These are phyloP conservation scores for Coprinellus aureogranulatus DNA, from an alignment of 768 basidiomycete genomes.

Conservation along the genomic window DNA sequence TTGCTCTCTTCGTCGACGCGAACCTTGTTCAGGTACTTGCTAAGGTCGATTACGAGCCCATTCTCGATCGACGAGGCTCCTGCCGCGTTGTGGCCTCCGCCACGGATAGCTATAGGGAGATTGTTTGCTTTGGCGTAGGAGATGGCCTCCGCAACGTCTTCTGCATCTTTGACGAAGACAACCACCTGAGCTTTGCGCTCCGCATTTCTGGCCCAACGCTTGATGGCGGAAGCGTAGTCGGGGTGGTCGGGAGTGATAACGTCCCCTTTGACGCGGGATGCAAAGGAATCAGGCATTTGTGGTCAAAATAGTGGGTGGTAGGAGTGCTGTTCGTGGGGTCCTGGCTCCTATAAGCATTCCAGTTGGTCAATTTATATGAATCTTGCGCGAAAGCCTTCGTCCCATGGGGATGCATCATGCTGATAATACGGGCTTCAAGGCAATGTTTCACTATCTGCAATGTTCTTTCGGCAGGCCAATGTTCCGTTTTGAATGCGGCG, in stretches of 20 bases:
- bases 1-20: slow-evolving; percentile 35
- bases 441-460: no score
- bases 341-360: no score
- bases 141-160: slow-evolving; percentile 38
- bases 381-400: no score
- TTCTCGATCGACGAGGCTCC: slow-evolving; percentile 43
- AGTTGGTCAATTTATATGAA: no score
- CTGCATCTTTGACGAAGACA: slow-evolving; percentile 38
- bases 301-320: no score
- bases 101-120: slow-evolving; percentile 39
- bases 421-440: no score
- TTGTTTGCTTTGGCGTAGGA: slow-evolving; percentile 30
- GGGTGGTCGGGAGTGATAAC: slow-evolving; percentile 34
- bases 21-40: slow-evolving; percentile 35
- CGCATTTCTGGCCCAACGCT: slow-evolving; percentile 45
- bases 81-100: slow-evolving; percentile 45
- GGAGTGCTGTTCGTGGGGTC: no score
- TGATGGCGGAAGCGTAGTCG: slow-evolving; percentile 35
- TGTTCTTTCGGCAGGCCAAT: no score
- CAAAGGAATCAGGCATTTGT: no score
- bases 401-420: no score
- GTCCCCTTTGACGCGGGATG: slow-evolving; percentile 37
- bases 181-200: slow-evolving; percentile 38
- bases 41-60: slow-evolving; percentile 50
- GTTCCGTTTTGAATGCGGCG: no score